phyloP scores from a whole-genome alignment of 768 basidiomycete species.

The Tremella yokohamensis region DNA sequence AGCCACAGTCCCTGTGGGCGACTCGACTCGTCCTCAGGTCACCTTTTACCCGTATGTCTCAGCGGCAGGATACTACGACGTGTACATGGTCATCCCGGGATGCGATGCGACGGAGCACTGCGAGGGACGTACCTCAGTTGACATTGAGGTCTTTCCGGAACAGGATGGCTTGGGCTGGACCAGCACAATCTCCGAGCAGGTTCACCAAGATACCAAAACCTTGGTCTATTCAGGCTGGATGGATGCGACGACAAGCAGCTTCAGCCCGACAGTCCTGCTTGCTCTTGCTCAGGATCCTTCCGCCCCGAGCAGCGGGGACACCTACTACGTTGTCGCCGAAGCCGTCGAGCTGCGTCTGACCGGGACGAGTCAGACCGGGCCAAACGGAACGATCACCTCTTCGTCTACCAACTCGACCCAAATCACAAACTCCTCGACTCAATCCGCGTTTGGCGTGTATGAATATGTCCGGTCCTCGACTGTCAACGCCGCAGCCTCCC shows the following conservation, averaged over 20 bases:
- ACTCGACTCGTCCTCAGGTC: slow-evolving; percentile 67
- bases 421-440: slow-evolving; percentile 21
- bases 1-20: slow-evolving; percentile 60
- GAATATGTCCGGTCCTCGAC: slow-evolving; percentile 69
- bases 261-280: slow-evolving; percentile 72
- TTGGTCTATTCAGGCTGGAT: slow-evolving; percentile 79
- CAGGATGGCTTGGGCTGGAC: slow-evolving; percentile 63
- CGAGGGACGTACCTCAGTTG: slow-evolving; percentile 69
- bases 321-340: slow-evolving; percentile 80
- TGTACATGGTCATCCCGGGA: slow-evolving; percentile 82
- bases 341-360: slow-evolving; percentile 73
- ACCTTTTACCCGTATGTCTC: slow-evolving; percentile 93
- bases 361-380: slow-evolving; percentile 49
- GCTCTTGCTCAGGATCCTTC: slow-evolving; percentile 64
- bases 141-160: slow-evolving; percentile 77
- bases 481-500: slow-evolving; percentile 59
- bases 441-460: slow-evolving; percentile 72
- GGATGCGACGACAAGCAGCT: slow-evolving; percentile 63
- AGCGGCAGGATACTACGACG: slow-evolving; percentile 75
- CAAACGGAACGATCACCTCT: slow-evolving; percentile 29
- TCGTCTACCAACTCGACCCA: slow-evolving; percentile 33
- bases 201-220: slow-evolving; percentile 60
- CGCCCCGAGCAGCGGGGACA: slow-evolving; percentile 63
- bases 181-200: slow-evolving; percentile 70
- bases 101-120: slow-evolving; percentile 80